phyloP scores from a whole-genome alignment of 331 rosid species.

The Pyrus hybrid region DNA sequence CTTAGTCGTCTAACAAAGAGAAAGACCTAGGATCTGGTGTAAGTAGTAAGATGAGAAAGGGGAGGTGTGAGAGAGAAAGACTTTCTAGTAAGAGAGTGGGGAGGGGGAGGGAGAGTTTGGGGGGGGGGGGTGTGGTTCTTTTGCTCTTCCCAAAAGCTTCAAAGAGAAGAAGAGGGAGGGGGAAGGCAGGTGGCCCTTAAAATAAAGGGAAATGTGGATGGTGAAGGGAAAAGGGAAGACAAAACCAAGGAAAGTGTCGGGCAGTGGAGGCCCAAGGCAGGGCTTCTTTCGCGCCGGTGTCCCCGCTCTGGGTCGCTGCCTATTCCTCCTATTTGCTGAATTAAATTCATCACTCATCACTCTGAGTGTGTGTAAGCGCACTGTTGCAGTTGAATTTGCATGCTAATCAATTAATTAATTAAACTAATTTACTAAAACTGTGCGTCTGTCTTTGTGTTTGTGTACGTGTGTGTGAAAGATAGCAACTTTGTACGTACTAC shows the following conservation, averaged over 20 bases:
- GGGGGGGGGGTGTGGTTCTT: no score
- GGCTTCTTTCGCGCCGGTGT: conserved; percentile 96
- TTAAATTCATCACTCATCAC: not conserved
- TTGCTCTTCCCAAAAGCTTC: conserved; percentile 56
- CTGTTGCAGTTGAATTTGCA: not conserved
- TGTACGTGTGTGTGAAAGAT: conserved; percentile 18
- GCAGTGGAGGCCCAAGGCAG: conserved; percentile 73
- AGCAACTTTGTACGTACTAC: conserved; percentile 22
- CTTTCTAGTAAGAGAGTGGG: not conserved
- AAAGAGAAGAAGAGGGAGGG: not conserved
- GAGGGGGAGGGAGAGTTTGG: not conserved
- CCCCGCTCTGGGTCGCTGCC: conserved; percentile 50
- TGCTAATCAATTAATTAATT: not conserved
- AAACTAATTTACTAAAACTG: not conserved
- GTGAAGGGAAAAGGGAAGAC: conserved; percentile 19
- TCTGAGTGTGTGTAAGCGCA: not conserved
- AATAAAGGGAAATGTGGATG: not conserved
- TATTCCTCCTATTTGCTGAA: conserved; percentile 15
- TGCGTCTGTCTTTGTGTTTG: not conserved
- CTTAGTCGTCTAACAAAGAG: not conserved
- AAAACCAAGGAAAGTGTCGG: conserved; percentile 83
- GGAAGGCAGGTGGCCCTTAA: not conserved
- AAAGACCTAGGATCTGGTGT: conserved; percentile 80
- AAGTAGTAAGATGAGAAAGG: conserved; percentile 30
- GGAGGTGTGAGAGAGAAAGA: conserved; percentile 15